Evolutionary conservation across 2,329 filamentous ascomycete species (phyloP).

Genomic region (Cladosporium austrohemisphaericum): DNA sequence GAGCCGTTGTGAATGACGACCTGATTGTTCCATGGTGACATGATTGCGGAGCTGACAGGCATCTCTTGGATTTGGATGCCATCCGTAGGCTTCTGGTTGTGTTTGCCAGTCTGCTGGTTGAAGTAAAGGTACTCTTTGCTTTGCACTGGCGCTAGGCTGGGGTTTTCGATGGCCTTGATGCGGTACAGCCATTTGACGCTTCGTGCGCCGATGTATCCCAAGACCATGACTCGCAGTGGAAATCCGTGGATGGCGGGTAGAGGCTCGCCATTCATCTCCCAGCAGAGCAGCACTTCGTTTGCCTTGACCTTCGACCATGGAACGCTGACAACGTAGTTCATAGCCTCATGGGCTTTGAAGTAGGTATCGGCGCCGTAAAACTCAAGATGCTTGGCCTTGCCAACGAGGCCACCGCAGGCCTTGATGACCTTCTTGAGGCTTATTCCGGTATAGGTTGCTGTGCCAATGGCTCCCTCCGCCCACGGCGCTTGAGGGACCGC

Average conservation of each 20-base stretch:
- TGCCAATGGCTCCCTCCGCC: conserved; percentile 58
- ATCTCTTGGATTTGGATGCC: conserved; percentile 64
- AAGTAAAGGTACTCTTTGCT: conserved; percentile 59
- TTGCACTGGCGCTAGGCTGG: conserved; percentile 54
- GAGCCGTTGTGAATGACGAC: conserved; percentile 50
- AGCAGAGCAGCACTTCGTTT: conserved; percentile 63
- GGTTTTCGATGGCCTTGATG: conserved; percentile 52
- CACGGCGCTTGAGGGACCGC: conserved; percentile 53
- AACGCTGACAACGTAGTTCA: conserved; percentile 61
- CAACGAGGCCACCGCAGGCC: conserved; percentile 53
- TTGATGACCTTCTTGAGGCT: conserved; percentile 61
- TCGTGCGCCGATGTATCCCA: conserved; percentile 63
- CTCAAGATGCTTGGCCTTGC: conserved; percentile 48
- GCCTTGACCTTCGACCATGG: conserved; percentile 60
- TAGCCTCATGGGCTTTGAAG: conserved; percentile 55
- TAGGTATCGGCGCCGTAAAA: conserved; percentile 61
- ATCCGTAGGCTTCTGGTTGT: conserved; percentile 51
- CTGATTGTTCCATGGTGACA: conserved; percentile 53
- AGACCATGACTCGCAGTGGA: conserved; percentile 59
- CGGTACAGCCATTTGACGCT: conserved; percentile 61
- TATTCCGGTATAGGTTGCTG: conserved; percentile 58
- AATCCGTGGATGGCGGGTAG: conserved; percentile 64
- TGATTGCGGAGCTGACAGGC: conserved; percentile 64
- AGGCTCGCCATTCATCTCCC: conserved; percentile 67
- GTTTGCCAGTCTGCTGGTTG: conserved; percentile 58